Base-by-base conservation (phyloP, 2,329 filamentous ascomycete genomes). In the Mycocentrospora acerina region DNA sequence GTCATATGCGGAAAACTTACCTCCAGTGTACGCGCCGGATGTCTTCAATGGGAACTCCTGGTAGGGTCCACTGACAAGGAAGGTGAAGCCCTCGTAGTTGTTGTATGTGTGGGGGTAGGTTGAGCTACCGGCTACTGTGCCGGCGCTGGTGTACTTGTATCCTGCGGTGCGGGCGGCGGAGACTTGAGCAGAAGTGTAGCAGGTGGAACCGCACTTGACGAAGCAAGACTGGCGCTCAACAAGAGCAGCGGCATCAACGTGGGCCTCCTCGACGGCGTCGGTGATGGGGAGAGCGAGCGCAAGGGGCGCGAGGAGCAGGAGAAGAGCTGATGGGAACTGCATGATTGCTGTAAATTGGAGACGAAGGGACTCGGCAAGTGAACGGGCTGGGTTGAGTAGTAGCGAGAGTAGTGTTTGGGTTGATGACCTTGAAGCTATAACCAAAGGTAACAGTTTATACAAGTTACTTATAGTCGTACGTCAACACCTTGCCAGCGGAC, bases 71-170 rank as follows among this genome's bases (percentile, higher is more conserved):
- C 59, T 47, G 4, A 82, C 74, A 2, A 70, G 49, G 60, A 85
- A 84, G 27, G 70, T 64, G 59, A 85, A 84, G 13, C 78, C 80
- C 56, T 85, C 81, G 51, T 76, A 76, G 69, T 83, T 77, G 62
- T 81, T 76, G 68, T 80, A 83, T 24, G 64, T 63, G 59, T 83
- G 80, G 0, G 80, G 80, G 60, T 83, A 82, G 37, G 61, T 57
- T 46, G 71, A 70, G 27, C 62, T 63, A 26, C 70, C 56, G 28
- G 65, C 67, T 2, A 59, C 57, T 18, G 53, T 51, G 32, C 69
- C 70, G 18, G 64, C 48, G 35, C 66, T 45, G 58, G 79, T 73
- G 53, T 78, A 73, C 14, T 64, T 57, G 67, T 74, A 82, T 3
- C 77, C 79, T 31, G 73, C 68, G 39, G 71, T 66, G 27, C 74